Conservation (phyloP, 306 rosid species). For the Corylus heterophylla region DNA sequence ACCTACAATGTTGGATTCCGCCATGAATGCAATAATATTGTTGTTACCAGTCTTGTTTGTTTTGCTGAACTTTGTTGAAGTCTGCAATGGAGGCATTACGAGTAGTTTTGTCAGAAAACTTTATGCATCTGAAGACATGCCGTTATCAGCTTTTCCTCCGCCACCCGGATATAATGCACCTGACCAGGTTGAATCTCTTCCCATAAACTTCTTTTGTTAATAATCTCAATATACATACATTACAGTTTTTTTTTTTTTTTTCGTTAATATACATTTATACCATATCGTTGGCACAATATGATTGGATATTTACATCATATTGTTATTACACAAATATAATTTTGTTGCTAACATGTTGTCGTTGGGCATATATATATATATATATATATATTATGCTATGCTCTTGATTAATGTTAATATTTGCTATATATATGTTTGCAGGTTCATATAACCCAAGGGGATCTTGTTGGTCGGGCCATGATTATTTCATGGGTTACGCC, state of each 20-base stretch:
- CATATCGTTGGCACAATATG: too few relatives aligned
- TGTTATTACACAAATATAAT: too few relatives aligned
- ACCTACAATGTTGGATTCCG: too few relatives aligned
- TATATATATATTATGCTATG: too few relatives aligned
- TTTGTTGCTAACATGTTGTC: too few relatives aligned
- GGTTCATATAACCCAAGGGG: slow-evolving; percentile 12
- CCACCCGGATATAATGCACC: slow-evolving; percentile 7
- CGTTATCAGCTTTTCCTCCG: background rate
- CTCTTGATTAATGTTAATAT: too few relatives aligned
- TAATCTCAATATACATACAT: background rate
- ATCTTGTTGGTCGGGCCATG: background rate
- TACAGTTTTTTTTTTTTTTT: background rate
- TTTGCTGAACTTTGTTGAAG: background rate
- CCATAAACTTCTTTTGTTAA: background rate
- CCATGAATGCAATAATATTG: too few relatives aligned
- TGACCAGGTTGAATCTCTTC: background rate
- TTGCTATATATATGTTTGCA: background rate
- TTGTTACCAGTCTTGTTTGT: too few relatives aligned
- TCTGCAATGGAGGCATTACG: background rate
- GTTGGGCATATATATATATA: too few relatives aligned
- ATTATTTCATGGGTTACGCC: slow-evolving; percentile 6
- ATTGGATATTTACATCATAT: too few relatives aligned
- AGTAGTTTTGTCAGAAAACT: background rate
- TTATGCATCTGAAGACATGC: background rate
- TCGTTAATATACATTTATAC: background rate